Percentiles rank a stretch among this genome's conserved stretches.
These are phyloP conservation scores for Naegleria lovaniensis DNA, from an alignment of 208 protist species.

Conservation along the genomic window DNA sequence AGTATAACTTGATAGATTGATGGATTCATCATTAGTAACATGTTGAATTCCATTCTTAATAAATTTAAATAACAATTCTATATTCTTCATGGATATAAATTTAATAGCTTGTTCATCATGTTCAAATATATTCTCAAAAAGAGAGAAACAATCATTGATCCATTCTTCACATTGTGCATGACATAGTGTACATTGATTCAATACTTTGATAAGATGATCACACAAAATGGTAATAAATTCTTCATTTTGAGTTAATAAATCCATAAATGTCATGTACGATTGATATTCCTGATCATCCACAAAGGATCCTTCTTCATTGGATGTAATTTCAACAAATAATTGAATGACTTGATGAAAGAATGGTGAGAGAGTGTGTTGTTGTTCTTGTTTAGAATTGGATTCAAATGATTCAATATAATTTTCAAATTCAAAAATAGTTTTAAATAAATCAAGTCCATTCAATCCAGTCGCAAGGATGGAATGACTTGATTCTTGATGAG, in stretches of 20 bases:
- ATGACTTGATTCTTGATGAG: too few relatives aligned
- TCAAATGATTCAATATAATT: too few relatives aligned
- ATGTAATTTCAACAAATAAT: not conserved
- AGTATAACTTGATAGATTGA: too few relatives aligned
- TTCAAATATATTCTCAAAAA: not conserved
- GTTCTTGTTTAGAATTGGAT: too few relatives aligned
- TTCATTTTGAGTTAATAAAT: not conserved
- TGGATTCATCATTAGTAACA: too few relatives aligned
- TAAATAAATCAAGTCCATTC: too few relatives aligned
- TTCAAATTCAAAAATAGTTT: too few relatives aligned
- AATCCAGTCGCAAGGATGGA: too few relatives aligned
- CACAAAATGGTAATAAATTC: not conserved
- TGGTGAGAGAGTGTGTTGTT: too few relatives aligned
- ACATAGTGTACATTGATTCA: too few relatives aligned
- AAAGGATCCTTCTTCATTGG: not conserved
- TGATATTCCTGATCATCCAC: not conserved
- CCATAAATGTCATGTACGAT: not conserved
- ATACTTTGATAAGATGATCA: not conserved
- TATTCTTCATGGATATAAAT: not conserved
- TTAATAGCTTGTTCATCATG: not conserved
- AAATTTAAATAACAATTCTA: not conserved
- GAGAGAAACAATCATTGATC: not conserved
- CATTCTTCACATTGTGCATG: too few relatives aligned
- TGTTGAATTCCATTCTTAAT: not conserved
- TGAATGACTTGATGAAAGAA: not conserved